Evolutionary conservation across 129 eudicot species (phyloP).

Genomic region (Centrapalus pauciflorus): DNA sequence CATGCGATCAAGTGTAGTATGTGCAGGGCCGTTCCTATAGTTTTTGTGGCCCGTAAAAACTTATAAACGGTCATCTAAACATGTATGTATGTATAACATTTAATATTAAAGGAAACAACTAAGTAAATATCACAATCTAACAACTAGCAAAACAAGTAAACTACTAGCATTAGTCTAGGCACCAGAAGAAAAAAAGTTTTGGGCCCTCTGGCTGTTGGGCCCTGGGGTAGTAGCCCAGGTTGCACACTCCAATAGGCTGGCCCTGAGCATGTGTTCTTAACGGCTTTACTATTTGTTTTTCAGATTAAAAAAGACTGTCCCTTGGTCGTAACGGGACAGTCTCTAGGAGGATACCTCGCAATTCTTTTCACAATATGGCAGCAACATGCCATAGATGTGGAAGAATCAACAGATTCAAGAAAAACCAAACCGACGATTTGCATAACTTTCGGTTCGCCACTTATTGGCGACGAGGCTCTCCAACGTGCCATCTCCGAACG

Average conservation of each 20-base stretch:
- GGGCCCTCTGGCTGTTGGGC: no score
- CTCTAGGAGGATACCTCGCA: slow-evolving; percentile 42
- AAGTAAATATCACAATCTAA: no score
- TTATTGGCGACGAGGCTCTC: slow-evolving; percentile 35
- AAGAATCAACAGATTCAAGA: slow-evolving; percentile 9
- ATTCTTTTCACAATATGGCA: slow-evolving; percentile 43
- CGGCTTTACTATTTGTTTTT: neutral
- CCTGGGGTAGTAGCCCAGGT: no score
- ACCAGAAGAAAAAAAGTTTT: no score
- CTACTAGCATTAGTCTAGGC: no score
- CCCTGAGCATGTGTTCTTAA: neutral
- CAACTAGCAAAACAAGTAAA: no score
- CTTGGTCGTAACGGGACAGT: slow-evolving; percentile 40
- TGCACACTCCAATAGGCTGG: no score
- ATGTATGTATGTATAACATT: no score
- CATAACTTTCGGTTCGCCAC: slow-evolving; percentile 58
- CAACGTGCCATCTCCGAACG: slow-evolving; percentile 44
- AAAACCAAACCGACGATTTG: slow-evolving; percentile 36
- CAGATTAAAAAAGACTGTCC: slow-evolving; percentile 17
- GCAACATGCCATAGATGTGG: slow-evolving; percentile 22
- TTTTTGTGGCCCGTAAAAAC: no score
- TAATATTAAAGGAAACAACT: no score
- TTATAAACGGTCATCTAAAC: no score
- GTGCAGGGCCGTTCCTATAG: no score
- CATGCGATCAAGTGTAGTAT: neutral